Conservation (phyloP, 192 early-diverging fungal genomes). For the Umbelopsis ramanniana region DNA sequence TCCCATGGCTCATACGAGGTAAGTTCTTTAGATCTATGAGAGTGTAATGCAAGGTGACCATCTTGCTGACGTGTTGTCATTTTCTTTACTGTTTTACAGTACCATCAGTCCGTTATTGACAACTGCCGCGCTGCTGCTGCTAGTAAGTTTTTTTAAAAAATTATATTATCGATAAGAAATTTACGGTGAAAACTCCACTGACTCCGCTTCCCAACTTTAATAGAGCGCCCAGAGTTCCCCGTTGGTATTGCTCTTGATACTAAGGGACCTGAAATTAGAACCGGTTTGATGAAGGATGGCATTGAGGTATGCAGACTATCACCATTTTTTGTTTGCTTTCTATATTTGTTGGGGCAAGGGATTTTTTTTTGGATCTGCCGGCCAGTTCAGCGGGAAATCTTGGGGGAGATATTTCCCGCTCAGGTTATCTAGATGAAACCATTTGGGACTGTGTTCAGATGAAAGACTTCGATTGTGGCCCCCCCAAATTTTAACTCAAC, state of each 20-base stretch:
- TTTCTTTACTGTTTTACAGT: conserved; percentile 36
- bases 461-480: not conserved
- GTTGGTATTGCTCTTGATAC: conserved; percentile 81
- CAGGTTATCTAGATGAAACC: conserved; percentile 23
- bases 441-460: not conserved
- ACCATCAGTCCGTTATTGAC: conserved; percentile 74
- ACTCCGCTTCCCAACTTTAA: conserved; percentile 9
- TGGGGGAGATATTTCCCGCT: not conserved
- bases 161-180: not conserved
- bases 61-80: not conserved
- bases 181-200: not conserved
- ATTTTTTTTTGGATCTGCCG: not conserved
- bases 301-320: conserved; percentile 38
- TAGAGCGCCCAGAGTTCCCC: conserved; percentile 44
- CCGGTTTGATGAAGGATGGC: conserved; percentile 67
- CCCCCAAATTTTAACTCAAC: not conserved
- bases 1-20: conserved; percentile 69
- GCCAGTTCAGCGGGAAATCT: conserved; percentile 4
- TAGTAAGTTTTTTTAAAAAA: conserved; percentile 28
- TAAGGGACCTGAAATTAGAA: conserved; percentile 82
- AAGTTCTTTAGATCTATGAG: conserved; percentile 15
- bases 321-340: not conserved
- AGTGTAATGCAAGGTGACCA: not conserved
- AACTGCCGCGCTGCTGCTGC: conserved; percentile 60
- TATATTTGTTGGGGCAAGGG: conserved; percentile 1